Conservation (phyloP, 306 rosid genomes). For the Potentilla sterilis region DNA sequence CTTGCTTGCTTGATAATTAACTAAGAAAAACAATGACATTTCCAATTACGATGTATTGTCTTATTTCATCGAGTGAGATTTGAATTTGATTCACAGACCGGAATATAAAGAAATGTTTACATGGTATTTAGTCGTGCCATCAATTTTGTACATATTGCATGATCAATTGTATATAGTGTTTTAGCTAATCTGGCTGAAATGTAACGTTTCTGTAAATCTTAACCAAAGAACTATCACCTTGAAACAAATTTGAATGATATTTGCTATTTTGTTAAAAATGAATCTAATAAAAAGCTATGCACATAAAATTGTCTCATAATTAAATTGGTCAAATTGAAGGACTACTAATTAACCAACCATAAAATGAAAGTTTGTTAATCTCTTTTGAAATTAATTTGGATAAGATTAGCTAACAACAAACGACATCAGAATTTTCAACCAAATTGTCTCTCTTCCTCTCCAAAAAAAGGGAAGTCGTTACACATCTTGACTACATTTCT, state of each 20-base stretch:
- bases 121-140: not conserved
- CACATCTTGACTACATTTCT: not conserved
- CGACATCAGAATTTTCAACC: not conserved
- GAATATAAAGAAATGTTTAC: not conserved
- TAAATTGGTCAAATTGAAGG: not conserved
- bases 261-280: not conserved
- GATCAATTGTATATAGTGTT: not conserved
- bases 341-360: not conserved
- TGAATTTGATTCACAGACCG: too few species aligned
- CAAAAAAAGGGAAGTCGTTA: not conserved
- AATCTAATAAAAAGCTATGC: not conserved
- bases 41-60: too few species aligned
- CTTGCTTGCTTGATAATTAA: not conserved
- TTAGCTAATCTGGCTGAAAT: not conserved
- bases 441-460: not conserved
- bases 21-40: too few species aligned
- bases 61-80: too few species aligned
- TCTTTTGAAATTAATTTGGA: not conserved
- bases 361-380: not conserved
- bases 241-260: not conserved
- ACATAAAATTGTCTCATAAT: not conserved
- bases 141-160: not conserved
- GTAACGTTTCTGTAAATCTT: not conserved
- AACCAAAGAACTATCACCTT: not conserved
- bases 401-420: not conserved